Percentiles rank a stretch among this genome's conserved stretches.
These are phyloP conservation scores for Hemerocallis citrina DNA, from an alignment of 106 monocot genomes.

Conservation along the genomic window DNA sequence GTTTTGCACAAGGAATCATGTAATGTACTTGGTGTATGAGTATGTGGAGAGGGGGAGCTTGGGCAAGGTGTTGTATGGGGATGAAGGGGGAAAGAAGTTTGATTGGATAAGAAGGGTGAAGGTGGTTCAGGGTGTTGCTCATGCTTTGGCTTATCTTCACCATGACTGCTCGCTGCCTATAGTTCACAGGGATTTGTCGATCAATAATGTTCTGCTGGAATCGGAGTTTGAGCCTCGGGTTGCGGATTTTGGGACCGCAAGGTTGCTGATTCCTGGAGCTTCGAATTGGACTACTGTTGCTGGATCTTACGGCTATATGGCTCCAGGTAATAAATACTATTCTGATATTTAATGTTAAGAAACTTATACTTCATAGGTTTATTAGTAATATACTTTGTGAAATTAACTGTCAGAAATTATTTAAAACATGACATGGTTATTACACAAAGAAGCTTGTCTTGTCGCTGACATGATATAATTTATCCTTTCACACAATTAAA, in stretches of 20 bases:
- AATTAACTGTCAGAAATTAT: too few relatives aligned
- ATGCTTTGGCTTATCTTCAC: constrained; percentile 66
- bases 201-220: constrained; percentile 62
- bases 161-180: constrained; percentile 49
- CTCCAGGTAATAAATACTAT: constrained; percentile 55
- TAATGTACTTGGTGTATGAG: constrained; percentile 65
- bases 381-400: too few relatives aligned
- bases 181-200: constrained; percentile 57
- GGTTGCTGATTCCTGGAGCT: constrained; percentile 21
- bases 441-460: too few relatives aligned
- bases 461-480: too few relatives aligned
- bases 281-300: constrained; percentile 57
- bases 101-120: constrained; percentile 48
- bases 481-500: too few relatives aligned
- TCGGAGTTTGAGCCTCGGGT: constrained; percentile 47
- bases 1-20: constrained; percentile 32
- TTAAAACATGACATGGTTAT: too few relatives aligned
- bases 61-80: constrained; percentile 44
- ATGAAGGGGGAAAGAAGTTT: constrained; percentile 34
- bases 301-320: constrained; percentile 74
- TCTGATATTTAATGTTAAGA: too few relatives aligned
- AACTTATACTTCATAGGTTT: too few relatives aligned
- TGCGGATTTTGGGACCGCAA: constrained; percentile 63
- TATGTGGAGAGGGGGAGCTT: constrained; percentile 57
- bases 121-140: constrained; percentile 48